Evolutionary conservation across 176 grass and related monocot genomes (phyloP), one percentile per base, ranked within the genome.

Genomic region (Elymus sibiricus): DNA sequence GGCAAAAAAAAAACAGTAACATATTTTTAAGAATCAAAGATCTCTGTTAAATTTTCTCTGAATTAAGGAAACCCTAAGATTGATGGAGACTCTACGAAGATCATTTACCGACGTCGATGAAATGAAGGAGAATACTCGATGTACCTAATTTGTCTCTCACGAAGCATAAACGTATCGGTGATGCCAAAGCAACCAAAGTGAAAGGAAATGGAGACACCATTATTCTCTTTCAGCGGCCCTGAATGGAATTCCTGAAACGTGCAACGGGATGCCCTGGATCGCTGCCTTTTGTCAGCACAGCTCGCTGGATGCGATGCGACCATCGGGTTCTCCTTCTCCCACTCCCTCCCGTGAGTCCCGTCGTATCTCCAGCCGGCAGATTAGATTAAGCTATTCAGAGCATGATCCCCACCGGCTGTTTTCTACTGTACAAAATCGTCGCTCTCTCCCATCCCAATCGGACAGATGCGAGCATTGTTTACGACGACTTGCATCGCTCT

Each of bases 311-410:
- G n/a, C n/a, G 77, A 80, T 34, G 44, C 44, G 31, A 34, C 58
- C 58, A 53, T 31, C 17, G 58, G 38, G 49, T 9, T 88, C 80
- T 81, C 66, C 35, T 35, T 80, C 73, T 89, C 8, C 12, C 38
- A 0, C 55, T 5, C 63, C 27, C 15, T 29, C 53, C 22, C 31
- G n/a, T n/a, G 31, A 32, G 31, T 32, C 31, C 31, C 51, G 17
- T 55, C 6, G n/a, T 8, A 26, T 79, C 44, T 63, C 85, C 67
- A 86, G 70, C 59, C 74, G 70, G 68, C 68, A n/a, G n/a, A n/a
- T n/a, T n/a, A 40, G 55, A 68, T 46, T 81, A 85, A 21, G 11
- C 55, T 84, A 74, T 79, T 63, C 35, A 15, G 49, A 70, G 40
- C 65, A 11, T 62, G 40, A 79, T 42, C 53, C 7, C 32, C 51